A percentile compares a stretch with the other conserved stretches of the same genome.
Evolutionary conservation across 768 basidiomycete species (phyloP).

Genomic region (Russula emetica): DNA sequence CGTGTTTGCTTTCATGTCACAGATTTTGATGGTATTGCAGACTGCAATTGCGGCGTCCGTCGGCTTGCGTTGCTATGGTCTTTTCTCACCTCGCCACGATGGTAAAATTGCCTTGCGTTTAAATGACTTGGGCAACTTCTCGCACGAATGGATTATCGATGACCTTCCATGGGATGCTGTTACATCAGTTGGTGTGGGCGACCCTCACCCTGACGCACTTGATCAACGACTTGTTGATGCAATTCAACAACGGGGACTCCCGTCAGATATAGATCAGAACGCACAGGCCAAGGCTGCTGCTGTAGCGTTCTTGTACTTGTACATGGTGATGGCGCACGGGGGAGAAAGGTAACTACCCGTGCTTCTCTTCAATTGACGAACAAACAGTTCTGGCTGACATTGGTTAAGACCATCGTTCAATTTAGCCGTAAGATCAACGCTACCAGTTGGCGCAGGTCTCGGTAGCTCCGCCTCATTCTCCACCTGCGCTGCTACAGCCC

Average conservation of each 20-base stretch:
- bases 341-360: slow-evolving; percentile 49
- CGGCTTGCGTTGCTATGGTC: slow-evolving; percentile 91
- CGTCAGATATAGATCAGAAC: slow-evolving; percentile 34
- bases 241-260: slow-evolving; percentile 48
- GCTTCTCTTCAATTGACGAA: slow-evolving; percentile 2
- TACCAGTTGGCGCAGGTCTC: slow-evolving; percentile 93
- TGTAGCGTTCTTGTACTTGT: slow-evolving; percentile 87
- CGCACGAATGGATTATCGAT: slow-evolving; percentile 75
- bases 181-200: slow-evolving; percentile 47
- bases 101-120: slow-evolving; percentile 71
- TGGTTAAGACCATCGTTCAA: slow-evolving; percentile 64
- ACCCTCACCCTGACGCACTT: slow-evolving; percentile 58
- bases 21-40: slow-evolving; percentile 37
- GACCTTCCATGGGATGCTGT: slow-evolving; percentile 76
- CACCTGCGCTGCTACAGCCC: slow-evolving; percentile 72
- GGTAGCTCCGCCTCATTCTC: slow-evolving; percentile 98
- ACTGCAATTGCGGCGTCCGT: slow-evolving; percentile 95
- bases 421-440: slow-evolving; percentile 77
- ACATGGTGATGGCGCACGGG: slow-evolving; percentile 68
- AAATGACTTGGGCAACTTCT: slow-evolving; percentile 72
- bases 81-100: slow-evolving; percentile 71
- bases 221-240: slow-evolving; percentile 72
- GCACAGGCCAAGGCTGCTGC: slow-evolving; percentile 45
- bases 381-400: slow-evolving; percentile 11
- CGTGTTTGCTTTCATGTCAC: slow-evolving; percentile 13